Base-by-base conservation (phyloP, 2,329 filamentous ascomycete genomes). In the Diaporthe eres region DNA sequence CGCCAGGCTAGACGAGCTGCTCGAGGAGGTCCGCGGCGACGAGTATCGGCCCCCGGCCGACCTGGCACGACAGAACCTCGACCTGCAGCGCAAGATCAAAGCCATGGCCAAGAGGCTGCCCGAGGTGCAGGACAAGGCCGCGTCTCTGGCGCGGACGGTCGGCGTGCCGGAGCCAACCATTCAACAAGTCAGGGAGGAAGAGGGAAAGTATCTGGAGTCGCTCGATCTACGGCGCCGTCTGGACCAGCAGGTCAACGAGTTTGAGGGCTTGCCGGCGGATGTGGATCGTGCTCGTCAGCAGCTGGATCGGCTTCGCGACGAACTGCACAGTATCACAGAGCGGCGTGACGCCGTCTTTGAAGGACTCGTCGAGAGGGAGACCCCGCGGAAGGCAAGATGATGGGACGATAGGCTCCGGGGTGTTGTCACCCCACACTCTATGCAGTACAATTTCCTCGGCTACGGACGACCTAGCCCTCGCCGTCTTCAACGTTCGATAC, bases 291-390 rank as follows among this genome's bases (percentile, higher is more conserved):
- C 95, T 49, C 89, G 92, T 79, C 85, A 87, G n/a, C 92, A 94
- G 81, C 87, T 98, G 39, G 93, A 94, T 78, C 86, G 88, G 42
- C 84, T 95, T 58, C 90, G 94, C 76, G 85, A 86, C 2, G 91
- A 95, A 80, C 85, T 98, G 61, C 87, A 89, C 53, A 84, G 85
- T 13, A 84, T 95, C 71, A 92, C 89, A 39, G 87, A 87, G 78
- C 88, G 88, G 79, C 89, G 95, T 72, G 95, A 98, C 82, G 88
- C 86, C 42, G 87, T 95, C 73, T 97, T 98, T 81, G 95, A 96
- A 81, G 90, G 88, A 2, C 82, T 97, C 63, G 91, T 95, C 3
- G 91, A 92, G 79, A 86, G 88, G 55, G 90, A 91, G 81, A 91
- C 89, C 72, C 90, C 90, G 2, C 84, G 85, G 74, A 88, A 87